These are phyloP conservation scores for Achaetomium macrosporum DNA, from an alignment of 2,329 filamentous ascomycete species.

Conservation along the genomic window DNA sequence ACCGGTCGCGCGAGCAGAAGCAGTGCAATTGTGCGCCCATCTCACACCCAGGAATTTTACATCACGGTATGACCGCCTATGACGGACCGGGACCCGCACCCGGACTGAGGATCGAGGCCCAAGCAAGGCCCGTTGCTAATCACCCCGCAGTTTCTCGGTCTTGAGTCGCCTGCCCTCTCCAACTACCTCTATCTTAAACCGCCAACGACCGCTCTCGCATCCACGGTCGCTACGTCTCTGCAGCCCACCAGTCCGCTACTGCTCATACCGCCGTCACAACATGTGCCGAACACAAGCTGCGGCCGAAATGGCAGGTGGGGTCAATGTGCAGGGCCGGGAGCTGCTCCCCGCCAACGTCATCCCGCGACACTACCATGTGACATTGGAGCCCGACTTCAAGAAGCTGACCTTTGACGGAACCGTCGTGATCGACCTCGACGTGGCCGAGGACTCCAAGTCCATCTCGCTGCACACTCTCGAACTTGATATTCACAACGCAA, in stretches of 20 bases:
- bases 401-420: constrained; percentile 82
- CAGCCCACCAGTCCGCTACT: constrained; percentile 45
- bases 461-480: constrained; percentile 86
- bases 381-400: constrained; percentile 83
- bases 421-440: constrained; percentile 80
- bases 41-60: constrained; percentile 19
- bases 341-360: constrained; percentile 88
- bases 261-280: constrained; percentile 65
- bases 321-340: constrained; percentile 55
- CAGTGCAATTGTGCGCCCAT: constrained; percentile 3
- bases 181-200: constrained; percentile 2
- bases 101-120: constrained; percentile 2
- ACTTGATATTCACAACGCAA: constrained; percentile 71
- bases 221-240: constrained; percentile 11
- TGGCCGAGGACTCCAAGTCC: constrained; percentile 74
- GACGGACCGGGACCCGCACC: constrained; percentile 2
- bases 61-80: constrained; percentile 17
- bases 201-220: constrained; percentile 14
- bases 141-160: constrained; percentile 20
- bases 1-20: constrained; percentile 11
- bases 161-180: constrained; percentile 18
- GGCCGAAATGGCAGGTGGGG: constrained; percentile 32
- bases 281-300: constrained; percentile 56
- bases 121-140: neutral
- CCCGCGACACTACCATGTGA: constrained; percentile 86